Evolutionary conservation across 495 filamentous ascomycete genomes (phyloP).

Genomic region (Pyronema domesticum): DNA sequence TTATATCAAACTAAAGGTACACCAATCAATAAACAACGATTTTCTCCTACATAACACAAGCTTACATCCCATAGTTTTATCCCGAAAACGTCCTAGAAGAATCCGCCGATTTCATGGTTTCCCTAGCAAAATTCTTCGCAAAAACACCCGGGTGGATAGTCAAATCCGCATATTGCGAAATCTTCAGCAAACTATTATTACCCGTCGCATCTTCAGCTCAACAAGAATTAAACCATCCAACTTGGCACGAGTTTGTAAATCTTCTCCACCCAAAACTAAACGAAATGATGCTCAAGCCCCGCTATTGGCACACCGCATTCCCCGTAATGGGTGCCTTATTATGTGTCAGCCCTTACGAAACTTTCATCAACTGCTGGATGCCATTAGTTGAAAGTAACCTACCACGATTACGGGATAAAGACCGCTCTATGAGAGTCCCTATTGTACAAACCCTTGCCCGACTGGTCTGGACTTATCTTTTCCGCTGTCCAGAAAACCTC

Average conservation of each 20-base stretch:
- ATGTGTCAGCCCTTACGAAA: slow-evolving; percentile 71
- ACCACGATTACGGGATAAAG: slow-evolving; percentile 72
- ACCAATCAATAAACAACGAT: slow-evolving; percentile 2
- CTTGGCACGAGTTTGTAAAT: slow-evolving; percentile 70
- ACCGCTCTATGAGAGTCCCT: slow-evolving; percentile 57
- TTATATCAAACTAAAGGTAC: slow-evolving; percentile 54
- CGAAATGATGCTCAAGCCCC: slow-evolving; percentile 73
- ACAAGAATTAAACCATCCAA: slow-evolving; percentile 54
- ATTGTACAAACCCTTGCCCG: slow-evolving; percentile 79
- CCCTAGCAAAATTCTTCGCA: slow-evolving; percentile 61
- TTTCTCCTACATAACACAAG: slow-evolving; percentile 7
- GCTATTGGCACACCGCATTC: slow-evolving; percentile 76
- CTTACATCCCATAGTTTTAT: slow-evolving; percentile 24
- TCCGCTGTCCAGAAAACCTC: slow-evolving; percentile 54
- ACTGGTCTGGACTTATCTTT: slow-evolving; percentile 91
- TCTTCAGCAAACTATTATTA: slow-evolving; percentile 72
- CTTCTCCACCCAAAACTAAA: slow-evolving; percentile 55
- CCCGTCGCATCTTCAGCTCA: slow-evolving; percentile 66
- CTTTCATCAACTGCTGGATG: slow-evolving; percentile 69
- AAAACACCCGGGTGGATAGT: slow-evolving; percentile 69
- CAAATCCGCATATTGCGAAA: slow-evolving; percentile 85
- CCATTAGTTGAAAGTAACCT: slow-evolving; percentile 59
- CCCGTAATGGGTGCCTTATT: slow-evolving; percentile 68
- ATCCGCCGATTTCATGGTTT: slow-evolving; percentile 73
- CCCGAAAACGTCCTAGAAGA: slow-evolving; percentile 63